phyloP scores from a whole-genome alignment of 2,329 filamentous ascomycete genomes.

The Colletotrichum sp. region DNA sequence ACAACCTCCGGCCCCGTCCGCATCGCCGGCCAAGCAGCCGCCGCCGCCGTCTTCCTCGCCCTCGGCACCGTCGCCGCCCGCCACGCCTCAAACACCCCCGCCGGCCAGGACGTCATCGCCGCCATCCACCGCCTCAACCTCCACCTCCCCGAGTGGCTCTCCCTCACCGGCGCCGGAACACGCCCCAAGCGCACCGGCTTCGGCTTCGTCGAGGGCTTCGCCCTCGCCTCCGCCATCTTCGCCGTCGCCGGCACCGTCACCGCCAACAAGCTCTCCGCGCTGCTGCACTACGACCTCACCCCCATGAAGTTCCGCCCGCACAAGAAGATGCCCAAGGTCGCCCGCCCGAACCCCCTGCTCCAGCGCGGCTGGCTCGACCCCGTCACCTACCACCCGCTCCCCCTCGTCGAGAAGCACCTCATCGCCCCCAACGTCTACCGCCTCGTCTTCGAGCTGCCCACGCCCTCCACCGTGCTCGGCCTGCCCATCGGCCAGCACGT shows the following conservation, averaged over 20 bases:
- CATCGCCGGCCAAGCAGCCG: slow-evolving; percentile 15
- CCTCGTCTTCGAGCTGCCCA: slow-evolving; percentile 54
- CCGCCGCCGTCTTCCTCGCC: slow-evolving; percentile 24
- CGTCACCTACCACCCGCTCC: slow-evolving; percentile 50
- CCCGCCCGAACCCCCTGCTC: slow-evolving; percentile 42
- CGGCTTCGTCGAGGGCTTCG: slow-evolving; percentile 40
- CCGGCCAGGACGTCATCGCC: slow-evolving; percentile 16
- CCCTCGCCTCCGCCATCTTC: slow-evolving; percentile 38
- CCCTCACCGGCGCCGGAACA: neutral
- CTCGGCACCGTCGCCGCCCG: slow-evolving; percentile 25
- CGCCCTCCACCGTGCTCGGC: slow-evolving; percentile 48
- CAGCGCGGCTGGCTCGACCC: slow-evolving; percentile 55
- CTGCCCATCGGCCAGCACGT: slow-evolving; percentile 64
- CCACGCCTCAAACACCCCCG: slow-evolving; percentile 21
- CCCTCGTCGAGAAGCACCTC: slow-evolving; percentile 43
- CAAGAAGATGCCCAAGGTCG: slow-evolving; percentile 41
- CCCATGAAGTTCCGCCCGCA: slow-evolving; percentile 41
- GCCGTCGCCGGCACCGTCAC: slow-evolving; percentile 35
- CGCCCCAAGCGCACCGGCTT: slow-evolving; percentile 24
- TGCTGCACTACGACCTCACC: slow-evolving; percentile 35
- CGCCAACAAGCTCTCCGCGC: slow-evolving; percentile 31
- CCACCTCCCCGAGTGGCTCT: slow-evolving; percentile 12
- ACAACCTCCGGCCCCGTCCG: slow-evolving; percentile 7
- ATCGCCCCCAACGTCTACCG: slow-evolving; percentile 50
- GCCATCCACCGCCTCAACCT: slow-evolving; percentile 19